phyloP scores from a whole-genome alignment of 2,329 filamentous ascomycete genomes.

The Tolypocladium ovalisporum region DNA sequence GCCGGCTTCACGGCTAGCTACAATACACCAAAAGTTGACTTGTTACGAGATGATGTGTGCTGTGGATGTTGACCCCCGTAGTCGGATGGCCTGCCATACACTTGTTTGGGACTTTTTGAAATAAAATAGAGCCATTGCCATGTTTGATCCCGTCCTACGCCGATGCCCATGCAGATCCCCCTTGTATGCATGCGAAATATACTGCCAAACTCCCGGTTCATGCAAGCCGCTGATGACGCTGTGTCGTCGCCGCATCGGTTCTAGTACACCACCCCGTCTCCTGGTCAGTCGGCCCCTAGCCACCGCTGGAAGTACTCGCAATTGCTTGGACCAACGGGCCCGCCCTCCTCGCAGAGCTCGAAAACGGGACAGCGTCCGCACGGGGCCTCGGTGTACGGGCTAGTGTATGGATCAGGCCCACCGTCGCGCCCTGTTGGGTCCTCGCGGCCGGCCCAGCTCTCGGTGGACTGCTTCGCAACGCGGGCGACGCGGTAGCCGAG shows the following conservation, averaged over 20 bases:
- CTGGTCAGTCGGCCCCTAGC: conserved; percentile 44
- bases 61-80: not conserved
- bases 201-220: conserved; percentile 8
- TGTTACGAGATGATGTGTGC: not conserved
- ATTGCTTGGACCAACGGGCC: conserved; percentile 77
- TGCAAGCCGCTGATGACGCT: conserved; percentile 4
- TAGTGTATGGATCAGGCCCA: conserved; percentile 38
- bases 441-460: conserved; percentile 28
- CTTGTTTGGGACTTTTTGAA: not conserved
- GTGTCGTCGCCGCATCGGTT: not conserved
- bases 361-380: conserved; percentile 92
- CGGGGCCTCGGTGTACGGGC: conserved; percentile 77
- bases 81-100: not conserved
- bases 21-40: not conserved
- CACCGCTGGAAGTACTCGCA: conserved; percentile 89
- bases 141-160: not conserved
- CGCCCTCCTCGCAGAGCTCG: conserved; percentile 81
- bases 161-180: not conserved
- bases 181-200: not conserved
- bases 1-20: not conserved
- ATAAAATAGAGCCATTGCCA: not conserved
- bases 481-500: conserved; percentile 43
- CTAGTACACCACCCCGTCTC: not conserved
- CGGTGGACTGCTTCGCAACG: conserved; percentile 32
- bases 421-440: conserved; percentile 23